Evolutionary conservation across 768 basidiomycete species (phyloP), one percentile per base, ranked within the genome.

Genomic region (Lactarius tabidus): DNA sequence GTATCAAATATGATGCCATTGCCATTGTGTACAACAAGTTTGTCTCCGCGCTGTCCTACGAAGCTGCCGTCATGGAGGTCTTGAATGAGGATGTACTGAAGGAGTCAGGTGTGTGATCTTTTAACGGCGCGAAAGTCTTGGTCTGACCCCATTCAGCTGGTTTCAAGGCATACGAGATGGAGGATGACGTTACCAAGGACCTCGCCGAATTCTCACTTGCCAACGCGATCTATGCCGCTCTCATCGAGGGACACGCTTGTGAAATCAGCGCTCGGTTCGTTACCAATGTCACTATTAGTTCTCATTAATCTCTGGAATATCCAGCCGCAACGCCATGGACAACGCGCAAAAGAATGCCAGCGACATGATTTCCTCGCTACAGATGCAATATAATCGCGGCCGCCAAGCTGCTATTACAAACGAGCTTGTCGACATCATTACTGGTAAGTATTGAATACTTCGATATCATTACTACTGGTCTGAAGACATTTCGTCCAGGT

Each of bases 381-480:
- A 90, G 76, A 90, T 97, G 89, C 84, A 96, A 77, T 98, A 95
- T 85, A 98, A 98, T 77, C 91, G 95, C 85, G 95, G 95, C 82
- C 92, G 95, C 75, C 95, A 98, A 81, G 95, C 95, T 69, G 89
- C 94, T 70, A 98, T 98, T 74, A 98, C 95, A 67, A 96, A 95
- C 80, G 93, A 96, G 79, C 80, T 93, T 73, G 90, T 93, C 69
- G 92, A 93, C 77, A 93, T 93, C 71, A 93, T 93, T 72, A 94
- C 92, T 71, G 92, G 92, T 92, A 65, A 70, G 84, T 77, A 64
- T 57, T 18, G 36, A 8, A 29, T 57, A 26, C 28, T 35, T n/a
- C 18, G 1, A 36, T 17, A 6, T 31, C 10, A 6, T 55, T n/a
- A 9, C 18, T 6, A 8, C 26, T 29, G 28, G n/a, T 57, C 35